Percentiles rank a stretch among this genome's conserved stretches.
These are phyloP conservation scores for Leccinum arenicola DNA, from an alignment of 768 basidiomycete genomes.

Conservation along the genomic window DNA sequence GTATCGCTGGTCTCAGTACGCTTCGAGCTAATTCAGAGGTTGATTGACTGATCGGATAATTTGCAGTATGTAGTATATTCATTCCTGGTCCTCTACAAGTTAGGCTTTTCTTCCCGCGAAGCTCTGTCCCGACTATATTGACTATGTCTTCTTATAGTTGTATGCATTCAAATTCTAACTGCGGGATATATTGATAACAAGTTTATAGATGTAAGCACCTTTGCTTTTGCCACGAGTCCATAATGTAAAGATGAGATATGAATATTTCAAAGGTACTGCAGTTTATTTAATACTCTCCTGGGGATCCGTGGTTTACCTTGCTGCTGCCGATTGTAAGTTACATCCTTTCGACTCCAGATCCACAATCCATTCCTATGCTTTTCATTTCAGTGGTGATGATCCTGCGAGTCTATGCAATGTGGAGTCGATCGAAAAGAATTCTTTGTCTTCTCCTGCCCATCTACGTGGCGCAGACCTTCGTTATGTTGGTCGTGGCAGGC, in stretches of 20 bases:
- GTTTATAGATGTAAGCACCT: slow-evolving; percentile 11
- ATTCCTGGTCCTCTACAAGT: slow-evolving; percentile 3
- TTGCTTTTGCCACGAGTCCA: background rate
- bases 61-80: slow-evolving; percentile 2
- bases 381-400: slow-evolving; percentile 13
- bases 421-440: slow-evolving; percentile 7
- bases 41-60: background rate
- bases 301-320: slow-evolving; percentile 6
- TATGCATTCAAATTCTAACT: background rate
- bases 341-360: too few relatives aligned
- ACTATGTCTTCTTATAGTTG: background rate
- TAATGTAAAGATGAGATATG: background rate
- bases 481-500: background rate
- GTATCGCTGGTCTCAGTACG: background rate
- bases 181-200: background rate
- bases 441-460: slow-evolving; percentile 3
- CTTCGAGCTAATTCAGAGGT: background rate
- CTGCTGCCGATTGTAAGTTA: slow-evolving; percentile 12
- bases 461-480: background rate
- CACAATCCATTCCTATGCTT: background rate
- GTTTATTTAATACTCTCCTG: background rate
- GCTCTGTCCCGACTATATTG: background rate
- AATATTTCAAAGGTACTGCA: slow-evolving; percentile 1
- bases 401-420: slow-evolving; percentile 15
- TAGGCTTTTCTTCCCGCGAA: background rate